Conservation (phyloP, 2,329 filamentous ascomycete genomes). For the Metarhizium rileyi region DNA sequence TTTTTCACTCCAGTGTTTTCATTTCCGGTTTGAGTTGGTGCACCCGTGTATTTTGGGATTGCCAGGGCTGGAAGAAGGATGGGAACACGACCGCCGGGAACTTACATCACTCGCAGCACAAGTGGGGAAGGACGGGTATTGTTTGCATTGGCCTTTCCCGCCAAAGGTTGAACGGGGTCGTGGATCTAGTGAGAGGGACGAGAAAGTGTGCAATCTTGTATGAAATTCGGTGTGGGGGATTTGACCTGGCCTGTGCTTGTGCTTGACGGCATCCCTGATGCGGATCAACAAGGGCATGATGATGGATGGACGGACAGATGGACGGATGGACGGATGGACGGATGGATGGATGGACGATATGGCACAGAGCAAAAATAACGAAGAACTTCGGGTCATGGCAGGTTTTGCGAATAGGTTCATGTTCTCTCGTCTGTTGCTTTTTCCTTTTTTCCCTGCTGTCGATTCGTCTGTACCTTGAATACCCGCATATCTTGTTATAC, state of each 20-base stretch:
- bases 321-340: background rate
- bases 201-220: background rate
- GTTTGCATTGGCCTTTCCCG: constrained; percentile 1
- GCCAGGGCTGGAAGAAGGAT: background rate
- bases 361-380: background rate
- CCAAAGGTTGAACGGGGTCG: background rate
- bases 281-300: background rate
- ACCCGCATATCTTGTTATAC: too few species aligned
- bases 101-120: constrained; percentile 5
- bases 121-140: constrained; percentile 4
- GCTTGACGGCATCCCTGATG: background rate
- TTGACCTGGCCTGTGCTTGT: background rate
- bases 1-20: background rate
- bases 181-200: background rate
- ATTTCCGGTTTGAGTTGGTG: background rate
- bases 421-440: background rate
- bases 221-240: background rate
- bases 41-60: background rate
- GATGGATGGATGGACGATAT: background rate
- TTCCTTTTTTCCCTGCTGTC: background rate
- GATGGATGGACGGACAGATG: background rate
- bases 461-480: background rate
- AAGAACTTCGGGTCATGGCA: too few species aligned
- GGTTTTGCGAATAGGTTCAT: background rate
- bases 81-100: constrained; percentile 1